These are phyloP conservation scores for Fraxinus nigra DNA, from an alignment of 305 asterid species.

Conservation along the genomic window DNA sequence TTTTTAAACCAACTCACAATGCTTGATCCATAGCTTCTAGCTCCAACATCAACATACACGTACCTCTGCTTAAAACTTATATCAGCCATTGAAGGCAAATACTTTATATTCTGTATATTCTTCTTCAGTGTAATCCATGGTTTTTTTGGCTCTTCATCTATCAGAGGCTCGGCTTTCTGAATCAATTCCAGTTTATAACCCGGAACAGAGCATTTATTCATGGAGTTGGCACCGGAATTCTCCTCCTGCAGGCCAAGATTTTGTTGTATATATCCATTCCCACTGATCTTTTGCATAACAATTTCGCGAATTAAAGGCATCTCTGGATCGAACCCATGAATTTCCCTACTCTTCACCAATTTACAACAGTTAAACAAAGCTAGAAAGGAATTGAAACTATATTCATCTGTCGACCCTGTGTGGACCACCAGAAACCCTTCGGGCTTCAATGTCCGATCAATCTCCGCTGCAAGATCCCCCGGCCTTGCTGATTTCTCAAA, in stretches of 20 bases:
- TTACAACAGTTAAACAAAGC: slow-evolving; percentile 73
- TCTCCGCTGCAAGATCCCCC: slow-evolving; percentile 65
- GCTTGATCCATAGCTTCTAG: slow-evolving; percentile 49
- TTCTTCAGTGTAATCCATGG: slow-evolving; percentile 50
- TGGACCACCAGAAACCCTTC: slow-evolving; percentile 85
- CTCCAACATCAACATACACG: slow-evolving; percentile 52
- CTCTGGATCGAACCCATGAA: slow-evolving; percentile 50
- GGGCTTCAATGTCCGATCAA: slow-evolving; percentile 75
- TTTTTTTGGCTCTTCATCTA: slow-evolving; percentile 37
- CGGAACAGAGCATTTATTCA: slow-evolving; percentile 24
- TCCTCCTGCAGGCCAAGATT: slow-evolving; percentile 3
- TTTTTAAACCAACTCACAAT: slow-evolving; percentile 53
- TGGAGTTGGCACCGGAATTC: slow-evolving; percentile 28
- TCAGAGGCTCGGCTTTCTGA: slow-evolving; percentile 35
- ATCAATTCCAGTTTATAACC: slow-evolving; percentile 26
- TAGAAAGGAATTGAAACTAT: slow-evolving; percentile 78
- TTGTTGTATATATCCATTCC: slow-evolving; percentile 11
- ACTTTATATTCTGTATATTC: slow-evolving; percentile 33
- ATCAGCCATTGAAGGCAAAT: slow-evolving; percentile 43
- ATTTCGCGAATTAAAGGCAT: slow-evolving; percentile 63
- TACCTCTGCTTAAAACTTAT: slow-evolving; percentile 29
- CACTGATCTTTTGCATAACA: slow-evolving; percentile 54
- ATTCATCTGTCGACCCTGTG: slow-evolving; percentile 63
- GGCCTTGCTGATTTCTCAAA: slow-evolving; percentile 64
- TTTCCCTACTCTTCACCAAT: slow-evolving; percentile 61